Percentiles rank a stretch among this genome's conserved stretches.
Conservation (phyloP, 306 rosid species). For the Ormosia semicastrata region DNA sequence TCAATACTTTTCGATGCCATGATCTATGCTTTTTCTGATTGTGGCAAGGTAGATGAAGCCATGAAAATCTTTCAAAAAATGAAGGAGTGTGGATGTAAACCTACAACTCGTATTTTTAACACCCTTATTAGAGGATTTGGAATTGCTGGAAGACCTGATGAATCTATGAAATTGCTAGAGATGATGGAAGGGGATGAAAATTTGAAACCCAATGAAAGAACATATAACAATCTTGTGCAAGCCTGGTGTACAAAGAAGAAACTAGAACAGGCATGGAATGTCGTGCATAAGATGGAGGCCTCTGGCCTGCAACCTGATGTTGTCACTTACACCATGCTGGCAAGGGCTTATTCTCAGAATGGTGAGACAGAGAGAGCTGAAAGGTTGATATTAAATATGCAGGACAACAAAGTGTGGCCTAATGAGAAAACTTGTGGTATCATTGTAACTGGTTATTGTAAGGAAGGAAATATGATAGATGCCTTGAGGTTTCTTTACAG, state of each 20-base stretch:
- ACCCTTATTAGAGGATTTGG: conserved; percentile 93
- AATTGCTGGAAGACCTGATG: conserved; percentile 67
- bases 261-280: conserved; percentile 72
- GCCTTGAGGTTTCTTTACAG: conserved; percentile 79
- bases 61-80: conserved; percentile 70
- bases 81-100: conserved; percentile 78
- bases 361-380: conserved; percentile 76
- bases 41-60: conserved; percentile 71
- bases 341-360: conserved; percentile 80
- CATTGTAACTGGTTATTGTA: conserved; percentile 76
- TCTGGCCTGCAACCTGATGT: conserved; percentile 80
- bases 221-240: conserved; percentile 81
- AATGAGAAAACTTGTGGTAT: conserved; percentile 90
- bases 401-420: conserved; percentile 54
- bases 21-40: conserved; percentile 87
- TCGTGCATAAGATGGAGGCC: conserved; percentile 69
- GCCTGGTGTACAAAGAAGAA: conserved; percentile 80
- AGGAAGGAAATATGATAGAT: conserved; percentile 77
- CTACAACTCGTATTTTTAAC: conserved; percentile 84
- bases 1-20: conserved; percentile 84
- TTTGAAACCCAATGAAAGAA: conserved; percentile 76
- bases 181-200: conserved; percentile 57
- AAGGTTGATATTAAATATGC: conserved; percentile 68
- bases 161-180: conserved; percentile 67
- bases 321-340: conserved; percentile 84